Percentiles rank a stretch among this genome's conserved stretches.
Evolutionary conservation across 192 early-diverging fungal genomes (phyloP).

Genomic region (Backusella tarrabulga): DNA sequence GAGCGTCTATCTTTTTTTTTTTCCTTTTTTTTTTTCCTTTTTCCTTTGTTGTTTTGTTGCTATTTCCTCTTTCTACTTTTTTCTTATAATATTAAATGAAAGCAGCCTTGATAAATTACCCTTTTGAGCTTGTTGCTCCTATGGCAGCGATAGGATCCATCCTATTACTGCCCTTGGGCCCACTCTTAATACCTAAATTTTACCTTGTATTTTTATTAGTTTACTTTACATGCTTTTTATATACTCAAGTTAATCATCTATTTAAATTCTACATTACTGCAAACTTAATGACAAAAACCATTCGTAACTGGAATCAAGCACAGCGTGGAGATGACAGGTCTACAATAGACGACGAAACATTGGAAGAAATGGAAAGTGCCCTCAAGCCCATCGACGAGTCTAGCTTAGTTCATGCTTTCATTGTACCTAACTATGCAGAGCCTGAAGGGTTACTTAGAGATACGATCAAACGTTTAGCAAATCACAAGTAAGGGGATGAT

Average conservation of each 20-base stretch:
- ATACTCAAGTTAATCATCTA: constrained; percentile 43
- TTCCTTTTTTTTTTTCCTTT: neutral
- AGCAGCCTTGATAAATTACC: constrained; percentile 28
- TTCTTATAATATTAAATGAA: neutral
- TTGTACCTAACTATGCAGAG: constrained; percentile 76
- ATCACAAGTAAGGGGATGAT: constrained; percentile 54
- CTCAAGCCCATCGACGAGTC: constrained; percentile 25
- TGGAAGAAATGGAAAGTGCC: constrained; percentile 11
- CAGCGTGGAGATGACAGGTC: constrained; percentile 16
- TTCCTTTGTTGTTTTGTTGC: neutral
- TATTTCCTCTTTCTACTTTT: neutral
- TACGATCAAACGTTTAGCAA: constrained; percentile 68
- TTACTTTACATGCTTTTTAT: constrained; percentile 45
- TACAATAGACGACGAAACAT: constrained; percentile 3
- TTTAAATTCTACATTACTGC: constrained; percentile 49
- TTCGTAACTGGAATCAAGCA: constrained; percentile 38
- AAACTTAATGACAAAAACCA: constrained; percentile 38
- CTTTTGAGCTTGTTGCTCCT: constrained; percentile 49
- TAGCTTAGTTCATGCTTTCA: constrained; percentile 59
- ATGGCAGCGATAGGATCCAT: constrained; percentile 42
- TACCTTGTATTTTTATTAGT: constrained; percentile 45
- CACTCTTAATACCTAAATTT: constrained; percentile 40
- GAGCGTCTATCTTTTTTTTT: constrained; percentile 1
- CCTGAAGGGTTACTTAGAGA: constrained; percentile 64
- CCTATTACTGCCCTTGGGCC: constrained; percentile 42